These are phyloP conservation scores for Mucor ambiguus DNA, from an alignment of 371 early-diverging fungal species.

Conservation along the genomic window DNA sequence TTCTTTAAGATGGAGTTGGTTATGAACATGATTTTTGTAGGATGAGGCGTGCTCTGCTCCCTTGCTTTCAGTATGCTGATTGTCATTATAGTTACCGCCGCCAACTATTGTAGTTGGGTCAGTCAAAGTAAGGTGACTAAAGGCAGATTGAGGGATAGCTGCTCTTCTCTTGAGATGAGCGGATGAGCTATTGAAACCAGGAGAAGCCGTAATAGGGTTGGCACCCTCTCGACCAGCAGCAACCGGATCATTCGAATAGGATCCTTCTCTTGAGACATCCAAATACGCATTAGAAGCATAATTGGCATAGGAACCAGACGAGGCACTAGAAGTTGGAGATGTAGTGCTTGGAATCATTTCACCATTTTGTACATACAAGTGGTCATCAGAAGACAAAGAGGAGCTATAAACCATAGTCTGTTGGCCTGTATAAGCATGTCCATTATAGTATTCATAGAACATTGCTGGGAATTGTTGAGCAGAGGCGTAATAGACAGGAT, in stretches of 20 bases:
- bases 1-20: neutral
- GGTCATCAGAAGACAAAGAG: neutral
- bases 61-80: neutral
- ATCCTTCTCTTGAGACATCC: neutral
- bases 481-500: neutral
- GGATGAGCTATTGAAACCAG: neutral
- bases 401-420: neutral
- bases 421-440: neutral
- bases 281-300: neutral
- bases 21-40: neutral
- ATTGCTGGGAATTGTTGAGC: neutral
- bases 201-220: neutral
- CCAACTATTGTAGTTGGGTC: neutral
- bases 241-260: neutral
- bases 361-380: neutral
- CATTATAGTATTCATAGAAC: neutral
- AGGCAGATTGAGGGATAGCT: neutral
- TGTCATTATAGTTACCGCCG: neutral
- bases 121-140: neutral
- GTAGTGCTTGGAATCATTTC: neutral
- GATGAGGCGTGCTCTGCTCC: neutral
- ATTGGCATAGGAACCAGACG: neutral
- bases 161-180: neutral
- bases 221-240: neutral
- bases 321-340: neutral